Evolutionary conservation across 805 yeast species (phyloP), one percentile per base, ranked within the genome.

Genomic region (Spathaspora boniae): DNA sequence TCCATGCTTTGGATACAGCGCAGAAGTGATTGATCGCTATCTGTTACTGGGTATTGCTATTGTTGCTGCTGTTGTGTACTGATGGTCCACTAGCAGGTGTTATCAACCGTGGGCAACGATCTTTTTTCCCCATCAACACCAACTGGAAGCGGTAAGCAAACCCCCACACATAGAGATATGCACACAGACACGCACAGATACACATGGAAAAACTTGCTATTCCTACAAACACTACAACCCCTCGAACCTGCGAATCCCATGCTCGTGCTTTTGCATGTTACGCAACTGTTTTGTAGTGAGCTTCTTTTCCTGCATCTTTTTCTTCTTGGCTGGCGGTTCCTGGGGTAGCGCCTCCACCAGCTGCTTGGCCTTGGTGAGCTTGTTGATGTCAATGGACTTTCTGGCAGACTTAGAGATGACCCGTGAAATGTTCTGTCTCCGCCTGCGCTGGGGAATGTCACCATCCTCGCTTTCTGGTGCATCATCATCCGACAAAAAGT

Each of bases 241-340:
- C 6, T 80, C 87, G 48, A 82, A 82, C 45, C 62, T 75, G 27
- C 72, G 64, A 34, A 82, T 80, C 0, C 86, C 86, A 44, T 79
- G 85, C 37, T 75, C 80, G 35, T 73, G 77, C 21, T 66, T 66
- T 30, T 71, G 78, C 39, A 63, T 42, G 35, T 74, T 75, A 29
- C 62, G 58, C 28, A 72, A 45, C 43, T 74, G 78, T 41, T 74
- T 74, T 11, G 71, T 57, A 4, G 67, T 50, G 34, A 68, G 39
- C 44, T 47, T 48, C 42, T 48, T 53, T 26, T 52, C 47, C 39
- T 58, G 58, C 24, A 49, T 48, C 38, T 60, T 58, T 44, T 66
- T 65, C 35, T 60, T 54, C 37, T 59, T 62, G 31, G 53, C 51
- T 18, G 40, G 44, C n/a, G 53, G 49, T 16, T 43, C 50, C 11